Conservation (phyloP, 2,329 filamentous ascomycete species). For the Ceratocystiopsis sp. region DNA sequence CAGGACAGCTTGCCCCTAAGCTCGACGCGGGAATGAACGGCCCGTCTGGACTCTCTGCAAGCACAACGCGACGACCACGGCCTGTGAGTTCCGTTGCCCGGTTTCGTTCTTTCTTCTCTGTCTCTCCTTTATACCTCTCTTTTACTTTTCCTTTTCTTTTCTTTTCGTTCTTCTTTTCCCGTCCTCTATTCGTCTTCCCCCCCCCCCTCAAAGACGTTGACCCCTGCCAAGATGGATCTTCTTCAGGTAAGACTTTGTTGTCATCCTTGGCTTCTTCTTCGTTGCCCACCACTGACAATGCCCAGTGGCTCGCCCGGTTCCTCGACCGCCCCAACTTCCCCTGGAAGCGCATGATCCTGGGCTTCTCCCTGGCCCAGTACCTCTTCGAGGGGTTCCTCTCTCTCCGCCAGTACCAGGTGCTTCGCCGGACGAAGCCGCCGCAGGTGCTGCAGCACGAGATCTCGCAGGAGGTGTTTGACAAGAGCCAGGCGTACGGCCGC, state of each 20-base stretch:
- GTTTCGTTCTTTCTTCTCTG: not conserved
- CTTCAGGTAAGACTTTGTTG: not conserved
- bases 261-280: not conserved
- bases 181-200: not conserved
- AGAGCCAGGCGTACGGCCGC: constrained; percentile 88
- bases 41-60: no score
- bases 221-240: no score
- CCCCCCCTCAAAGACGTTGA: not conserved
- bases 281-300: not conserved
- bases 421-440: constrained; percentile 64
- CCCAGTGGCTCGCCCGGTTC: constrained; percentile 57
- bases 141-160: not conserved
- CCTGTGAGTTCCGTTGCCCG: no score
- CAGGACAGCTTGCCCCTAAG: no score
- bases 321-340: constrained; percentile 88
- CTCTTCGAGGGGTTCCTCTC: constrained; percentile 80
- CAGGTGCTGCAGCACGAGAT: constrained; percentile 81
- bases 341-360: constrained; percentile 92
- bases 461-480: constrained; percentile 78
- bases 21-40: no score
- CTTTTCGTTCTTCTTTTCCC: not conserved
- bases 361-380: constrained; percentile 86
- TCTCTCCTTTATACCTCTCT: not conserved
- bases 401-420: constrained; percentile 73
- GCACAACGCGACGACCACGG: no score